These are phyloP conservation scores for Lachnellula occidentalis DNA, from an alignment of 2,329 filamentous ascomycete species.

Conservation along the genomic window DNA sequence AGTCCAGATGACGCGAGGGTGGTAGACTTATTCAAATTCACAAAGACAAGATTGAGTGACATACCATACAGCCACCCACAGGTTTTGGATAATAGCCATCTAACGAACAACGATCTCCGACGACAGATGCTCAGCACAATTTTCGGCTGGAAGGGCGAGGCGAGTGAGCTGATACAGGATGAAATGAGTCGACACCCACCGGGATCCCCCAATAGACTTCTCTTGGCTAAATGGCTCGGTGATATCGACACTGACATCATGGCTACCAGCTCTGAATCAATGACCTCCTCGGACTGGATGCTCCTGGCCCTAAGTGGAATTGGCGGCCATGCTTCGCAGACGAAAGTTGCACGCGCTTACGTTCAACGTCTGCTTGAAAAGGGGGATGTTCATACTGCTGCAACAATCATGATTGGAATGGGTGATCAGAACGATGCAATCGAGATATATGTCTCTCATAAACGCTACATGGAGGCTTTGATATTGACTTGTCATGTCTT, in stretches of 20 bases:
- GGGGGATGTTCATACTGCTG: conserved; percentile 86
- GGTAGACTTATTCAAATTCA: conserved; percentile 81
- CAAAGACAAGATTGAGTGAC: conserved; percentile 72
- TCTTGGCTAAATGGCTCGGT: conserved; percentile 89
- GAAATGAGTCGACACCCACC: conserved; percentile 70
- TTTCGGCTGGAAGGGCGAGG: conserved; percentile 89
- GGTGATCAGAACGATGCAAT: conserved; percentile 92
- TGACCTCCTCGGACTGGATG: conserved; percentile 97
- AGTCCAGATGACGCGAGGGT: conserved; percentile 70
- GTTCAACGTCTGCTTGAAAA: conserved; percentile 85
- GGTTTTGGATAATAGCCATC: conserved; percentile 47
- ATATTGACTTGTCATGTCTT: conserved; percentile 79
- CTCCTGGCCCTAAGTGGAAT: conserved; percentile 85
- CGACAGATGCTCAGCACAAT: conserved; percentile 89
- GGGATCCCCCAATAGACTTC: conserved; percentile 71
- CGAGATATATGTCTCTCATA: conserved; percentile 90
- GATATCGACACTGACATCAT: conserved; percentile 78
- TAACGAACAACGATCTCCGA: conserved; percentile 75
- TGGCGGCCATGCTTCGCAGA: conserved; percentile 70
- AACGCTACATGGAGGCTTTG: conserved; percentile 86
- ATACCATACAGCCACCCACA: conserved; percentile 72
- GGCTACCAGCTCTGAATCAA: conserved; percentile 73
- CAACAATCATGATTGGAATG: conserved; percentile 86
- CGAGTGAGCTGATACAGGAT: conserved; percentile 74
- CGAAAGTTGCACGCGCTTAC: conserved; percentile 85